Evolutionary conservation across 768 basidiomycete species (phyloP).

Genomic region (Russula griseocarnosa): DNA sequence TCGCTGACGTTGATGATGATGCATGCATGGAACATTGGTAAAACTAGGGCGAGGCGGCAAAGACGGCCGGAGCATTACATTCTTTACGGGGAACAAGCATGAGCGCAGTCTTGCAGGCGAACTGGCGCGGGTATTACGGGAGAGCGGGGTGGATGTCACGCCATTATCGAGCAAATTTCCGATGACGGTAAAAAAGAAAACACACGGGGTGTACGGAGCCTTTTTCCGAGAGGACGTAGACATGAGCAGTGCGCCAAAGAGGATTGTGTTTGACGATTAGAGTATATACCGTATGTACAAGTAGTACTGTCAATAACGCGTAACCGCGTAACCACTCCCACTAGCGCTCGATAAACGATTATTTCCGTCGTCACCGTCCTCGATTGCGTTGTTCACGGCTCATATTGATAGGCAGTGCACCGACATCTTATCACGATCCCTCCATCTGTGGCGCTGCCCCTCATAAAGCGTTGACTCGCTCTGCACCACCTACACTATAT

Average conservation of each 20-base stretch:
- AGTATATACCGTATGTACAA: too few relatives aligned
- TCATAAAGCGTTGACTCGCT: too few relatives aligned
- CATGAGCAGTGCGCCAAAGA: conserved; percentile 59
- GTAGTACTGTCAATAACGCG: too few relatives aligned
- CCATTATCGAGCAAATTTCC: conserved; percentile 81
- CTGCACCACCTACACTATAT: neutral
- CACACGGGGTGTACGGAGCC: conserved; percentile 85
- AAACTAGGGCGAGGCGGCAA: conserved; percentile 77
- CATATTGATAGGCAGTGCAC: neutral
- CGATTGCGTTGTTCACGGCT: too few relatives aligned
- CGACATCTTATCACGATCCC: neutral
- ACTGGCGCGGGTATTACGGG: conserved; percentile 83
- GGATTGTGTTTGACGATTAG: conserved; percentile 61
- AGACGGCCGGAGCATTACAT: conserved; percentile 88
- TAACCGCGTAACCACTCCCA: too few relatives aligned
- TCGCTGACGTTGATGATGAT: too few relatives aligned
- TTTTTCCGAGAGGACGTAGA: conserved; percentile 72
- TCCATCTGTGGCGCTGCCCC: conserved; percentile 5
- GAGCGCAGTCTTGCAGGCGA: conserved; percentile 88
- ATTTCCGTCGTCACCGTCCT: too few relatives aligned
- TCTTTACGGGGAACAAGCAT: conserved; percentile 91
- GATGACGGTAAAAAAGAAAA: conserved; percentile 96
- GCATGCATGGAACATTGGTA: neutral
- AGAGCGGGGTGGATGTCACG: conserved; percentile 78
- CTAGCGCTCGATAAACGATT: too few relatives aligned